Evolutionary conservation across 2,329 filamentous ascomycete genomes (phyloP).

Genomic region (Alternaria arbusti): DNA sequence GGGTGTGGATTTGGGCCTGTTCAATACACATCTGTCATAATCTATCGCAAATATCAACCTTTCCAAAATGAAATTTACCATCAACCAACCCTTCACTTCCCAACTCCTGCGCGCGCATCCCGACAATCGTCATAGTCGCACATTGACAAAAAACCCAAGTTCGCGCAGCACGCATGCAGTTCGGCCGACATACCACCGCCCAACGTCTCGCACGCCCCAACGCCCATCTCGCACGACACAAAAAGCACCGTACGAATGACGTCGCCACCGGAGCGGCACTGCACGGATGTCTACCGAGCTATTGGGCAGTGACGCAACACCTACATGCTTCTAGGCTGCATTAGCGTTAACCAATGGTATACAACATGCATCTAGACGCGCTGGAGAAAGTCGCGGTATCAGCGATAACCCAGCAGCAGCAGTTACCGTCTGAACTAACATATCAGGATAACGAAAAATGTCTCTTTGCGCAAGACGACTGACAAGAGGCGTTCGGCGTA

Average conservation of each 20-base stretch:
- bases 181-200: not conserved
- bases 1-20: too few relatives aligned
- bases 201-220: too few relatives aligned
- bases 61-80: too few relatives aligned
- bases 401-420: not conserved
- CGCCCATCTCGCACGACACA: not conserved
- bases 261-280: not conserved
- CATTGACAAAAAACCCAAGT: too few relatives aligned
- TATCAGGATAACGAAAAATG: not conserved
- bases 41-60: too few relatives aligned
- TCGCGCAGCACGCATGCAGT: not conserved
- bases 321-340: not conserved
- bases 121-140: too few relatives aligned
- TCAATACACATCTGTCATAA: too few relatives aligned
- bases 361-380: not conserved
- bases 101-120: too few relatives aligned
- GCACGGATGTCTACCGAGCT: not conserved
- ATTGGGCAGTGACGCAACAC: not conserved
- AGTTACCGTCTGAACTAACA: not conserved
- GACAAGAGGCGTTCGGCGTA: not conserved
- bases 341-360: not conserved
- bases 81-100: too few relatives aligned
- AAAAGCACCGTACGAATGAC: not conserved
- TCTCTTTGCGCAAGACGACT: conserved; percentile 1
- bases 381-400: not conserved